Base-by-base conservation (phyloP, 139 green algal species). In the Auxenochlorella pyrenoidosa region DNA sequence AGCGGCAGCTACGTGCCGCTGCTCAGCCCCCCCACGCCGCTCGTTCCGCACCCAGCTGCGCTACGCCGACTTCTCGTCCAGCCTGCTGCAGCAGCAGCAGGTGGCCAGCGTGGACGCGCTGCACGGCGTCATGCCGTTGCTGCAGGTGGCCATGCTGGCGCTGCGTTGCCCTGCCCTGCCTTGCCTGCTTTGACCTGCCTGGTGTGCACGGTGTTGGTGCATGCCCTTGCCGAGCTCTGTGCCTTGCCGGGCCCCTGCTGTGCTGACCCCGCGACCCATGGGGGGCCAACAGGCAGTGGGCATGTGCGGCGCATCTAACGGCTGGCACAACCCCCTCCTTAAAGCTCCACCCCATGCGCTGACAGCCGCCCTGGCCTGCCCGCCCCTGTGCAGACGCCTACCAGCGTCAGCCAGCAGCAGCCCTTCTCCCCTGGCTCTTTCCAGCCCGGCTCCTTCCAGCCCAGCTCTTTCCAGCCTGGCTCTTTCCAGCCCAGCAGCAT, bases 21-120 rank as follows among this genome's bases (percentile, higher is more conserved):
- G 28, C 66, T 89, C 12, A 89, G 58, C 60, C 88, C 88, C 18
- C 88, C 88, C 75, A 89, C n/a, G 82, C 79, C 75, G 88, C 43
- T 89, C 83, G 24, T 89, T 91, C 60, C 82, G 71, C 38, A 68
- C 73, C 5, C 88, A 91, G 34, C 72, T 82, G 83, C 83, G 83
- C 43, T 87, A 72, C 58, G 38, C 68, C 32, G 83, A 87, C 71
- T 75, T 75, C 15, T 43, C 47, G 16, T 32, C 19, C 47, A 82
- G 47, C 76, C n/a, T 68, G 47, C 32, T 73, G 79, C 79, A 84
- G 54, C 51, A 73, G 44, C 79, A 84, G 44, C 79, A 58, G 30
- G 21, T 72, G 84, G 36, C 68, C 15, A 84, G 77, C 65, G 76
- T 71, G 43, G 84, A 85, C 41, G 34, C 22, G 28, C 8, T 54